Base-by-base conservation (phyloP, 2,329 filamentous ascomycete species). In the Trichoderma simmonsii region DNA sequence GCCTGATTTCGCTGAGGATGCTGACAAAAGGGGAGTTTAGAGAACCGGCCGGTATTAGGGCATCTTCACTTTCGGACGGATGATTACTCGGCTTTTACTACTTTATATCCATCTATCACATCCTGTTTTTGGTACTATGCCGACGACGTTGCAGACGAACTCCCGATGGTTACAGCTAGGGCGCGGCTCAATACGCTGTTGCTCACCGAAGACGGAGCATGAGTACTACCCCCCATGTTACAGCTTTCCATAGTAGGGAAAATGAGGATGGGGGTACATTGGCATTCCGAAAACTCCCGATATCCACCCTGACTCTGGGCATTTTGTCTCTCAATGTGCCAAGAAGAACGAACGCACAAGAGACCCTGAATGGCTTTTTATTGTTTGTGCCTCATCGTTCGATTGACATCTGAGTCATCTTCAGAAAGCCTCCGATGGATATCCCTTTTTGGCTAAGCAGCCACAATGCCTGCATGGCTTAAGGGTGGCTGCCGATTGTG, bases 211-310 rank as follows among this genome's bases (percentile, higher is more conserved):
- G 57, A 68, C 70, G 63, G 70, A 68, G 63, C 36, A 39, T 24
- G 51, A 61, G 2, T 18, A 39, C 30, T 28, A 32, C 39, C 70
- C 70, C 62, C 57, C 70, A 72, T 72, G 56, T 66, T 63, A 14
- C 63, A 30, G 28, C 30, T 57, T 32, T 63, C 21, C 57, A 36
- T 14, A 14, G 26, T 36, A 71, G 34, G 61, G 54, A 57, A 28
- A 71, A 64, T 34, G 34, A 65, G 61, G 69, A 71, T 71, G 69
- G 69, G 69, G 69, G 69, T 71, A 28, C 48, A 21, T 24, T 54
- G 64, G 32, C 14, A 48, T 72, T 48, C 70, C 70, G 70, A 72
- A 68, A 68, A 56, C n/a, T 72, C 59, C 64, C 70, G 72, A 72
- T 59, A 61, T 71, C 62, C 70, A 67, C 43, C 28, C 26, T 15